Conservation (phyloP, 257 asterid species). For the Nicotiana tabacum region DNA sequence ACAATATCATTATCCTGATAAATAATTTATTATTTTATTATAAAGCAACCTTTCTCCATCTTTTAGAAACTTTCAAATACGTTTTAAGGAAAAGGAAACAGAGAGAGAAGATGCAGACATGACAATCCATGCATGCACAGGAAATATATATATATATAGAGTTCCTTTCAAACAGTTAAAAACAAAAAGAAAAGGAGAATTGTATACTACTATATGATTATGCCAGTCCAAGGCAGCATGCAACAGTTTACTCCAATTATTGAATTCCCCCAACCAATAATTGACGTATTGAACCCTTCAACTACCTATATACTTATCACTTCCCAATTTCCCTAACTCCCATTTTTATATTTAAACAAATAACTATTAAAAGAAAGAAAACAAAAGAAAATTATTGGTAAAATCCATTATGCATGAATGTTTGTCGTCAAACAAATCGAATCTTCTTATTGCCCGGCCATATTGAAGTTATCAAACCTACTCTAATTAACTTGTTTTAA, state of each 20-base stretch:
- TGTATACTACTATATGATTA: neutral
- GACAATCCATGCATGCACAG: conserved; percentile 9
- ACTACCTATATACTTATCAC: neutral
- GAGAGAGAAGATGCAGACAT: neutral
- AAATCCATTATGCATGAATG: neutral
- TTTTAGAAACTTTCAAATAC: neutral
- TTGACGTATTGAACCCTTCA: conserved; percentile 14
- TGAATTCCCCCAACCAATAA: conserved; percentile 14
- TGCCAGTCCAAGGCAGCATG: neutral
- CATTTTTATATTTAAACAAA: neutral
- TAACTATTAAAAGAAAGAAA: neutral
- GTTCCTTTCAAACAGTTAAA: conserved; percentile 1
- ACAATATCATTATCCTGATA: neutral
- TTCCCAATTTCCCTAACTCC: neutral
- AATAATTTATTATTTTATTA: neutral
- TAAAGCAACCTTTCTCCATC: neutral
- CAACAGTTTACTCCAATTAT: conserved; percentile 14
- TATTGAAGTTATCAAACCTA: neutral
- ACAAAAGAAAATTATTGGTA: neutral
- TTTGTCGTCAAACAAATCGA: neutral
- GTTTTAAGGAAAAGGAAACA: neutral
- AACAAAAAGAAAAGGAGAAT: neutral
- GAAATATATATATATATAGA: neutral
- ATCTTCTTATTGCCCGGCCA: neutral
- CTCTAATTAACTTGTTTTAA: neutral